Percentiles rank a stretch among this genome's conserved stretches.
Conservation (phyloP, 495 filamentous ascomycete species). For the Collariella sp. region DNA sequence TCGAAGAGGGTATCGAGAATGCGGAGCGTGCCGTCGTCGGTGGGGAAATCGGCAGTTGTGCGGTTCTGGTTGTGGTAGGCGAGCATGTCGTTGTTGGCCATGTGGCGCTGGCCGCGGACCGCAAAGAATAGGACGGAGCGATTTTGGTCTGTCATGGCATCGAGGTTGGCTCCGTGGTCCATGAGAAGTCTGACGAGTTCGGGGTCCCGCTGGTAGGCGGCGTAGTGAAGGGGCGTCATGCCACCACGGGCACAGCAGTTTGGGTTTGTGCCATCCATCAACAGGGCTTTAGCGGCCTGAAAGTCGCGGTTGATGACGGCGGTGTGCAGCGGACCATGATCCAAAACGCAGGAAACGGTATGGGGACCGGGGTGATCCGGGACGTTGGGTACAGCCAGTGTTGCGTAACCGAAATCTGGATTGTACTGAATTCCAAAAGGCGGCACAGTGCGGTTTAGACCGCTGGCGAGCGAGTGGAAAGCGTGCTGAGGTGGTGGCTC, state of each 20-base stretch:
- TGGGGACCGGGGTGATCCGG: background rate
- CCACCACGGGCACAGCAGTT: constrained; percentile 8
- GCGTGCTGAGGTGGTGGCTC: background rate
- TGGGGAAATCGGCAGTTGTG: background rate
- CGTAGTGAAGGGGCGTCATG: constrained; percentile 14
- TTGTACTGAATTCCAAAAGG: background rate
- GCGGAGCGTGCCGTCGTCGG: constrained; percentile 7
- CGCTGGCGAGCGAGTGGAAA: background rate
- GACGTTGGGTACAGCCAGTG: background rate
- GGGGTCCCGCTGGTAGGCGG: constrained; percentile 8
- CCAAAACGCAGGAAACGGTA: background rate
- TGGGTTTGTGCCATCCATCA: background rate
- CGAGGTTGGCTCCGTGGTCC: constrained; percentile 8
- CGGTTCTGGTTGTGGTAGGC: background rate
- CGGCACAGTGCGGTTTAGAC: background rate
- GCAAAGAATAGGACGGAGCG: constrained; percentile 17
- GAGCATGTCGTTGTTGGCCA: background rate
- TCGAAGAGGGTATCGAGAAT: constrained; percentile 10
- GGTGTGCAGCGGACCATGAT: constrained; percentile 5
- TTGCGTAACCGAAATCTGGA: background rate
- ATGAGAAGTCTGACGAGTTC: constrained; percentile 9
- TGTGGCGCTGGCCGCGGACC: constrained; percentile 2
- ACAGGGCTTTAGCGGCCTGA: background rate
- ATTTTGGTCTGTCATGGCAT: constrained; percentile 10
- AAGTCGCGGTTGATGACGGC: constrained; percentile 9